Conservation (phyloP, 495 filamentous ascomycete species). For the Aspergillus olivimuriae region DNA sequence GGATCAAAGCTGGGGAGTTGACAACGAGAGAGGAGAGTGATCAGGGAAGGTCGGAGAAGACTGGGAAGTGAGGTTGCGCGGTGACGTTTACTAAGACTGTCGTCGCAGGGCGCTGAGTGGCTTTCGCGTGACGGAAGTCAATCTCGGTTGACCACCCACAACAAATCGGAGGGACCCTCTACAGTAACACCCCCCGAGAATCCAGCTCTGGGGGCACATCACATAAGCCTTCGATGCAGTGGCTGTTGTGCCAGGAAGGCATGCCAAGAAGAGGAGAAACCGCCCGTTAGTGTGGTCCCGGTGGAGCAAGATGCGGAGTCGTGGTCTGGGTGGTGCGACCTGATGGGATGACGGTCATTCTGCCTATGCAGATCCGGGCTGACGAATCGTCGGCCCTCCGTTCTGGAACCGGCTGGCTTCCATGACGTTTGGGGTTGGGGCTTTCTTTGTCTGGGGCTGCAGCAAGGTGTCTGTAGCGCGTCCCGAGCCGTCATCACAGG, state of each 20-base stretch:
- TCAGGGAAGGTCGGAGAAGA: conserved; percentile 8
- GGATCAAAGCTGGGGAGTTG: conserved; percentile 10
- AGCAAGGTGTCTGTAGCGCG: no score
- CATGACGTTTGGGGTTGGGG: background rate
- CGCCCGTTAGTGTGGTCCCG: background rate
- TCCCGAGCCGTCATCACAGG: no score
- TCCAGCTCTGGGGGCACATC: conserved; percentile 10
- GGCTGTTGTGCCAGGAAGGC: conserved; percentile 19
- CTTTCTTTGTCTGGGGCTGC: background rate
- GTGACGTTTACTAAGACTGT: conserved; percentile 35
- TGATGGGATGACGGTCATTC: conserved; percentile 1
- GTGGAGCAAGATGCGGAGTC: conserved; percentile 18
- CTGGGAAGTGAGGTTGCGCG: conserved; percentile 31
- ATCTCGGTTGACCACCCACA: conserved; percentile 10
- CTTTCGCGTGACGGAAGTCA: conserved; percentile 21
- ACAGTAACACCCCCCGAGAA: conserved; percentile 9
- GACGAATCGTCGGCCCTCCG: conserved; percentile 3
- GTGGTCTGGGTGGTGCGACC: conserved; percentile 1
- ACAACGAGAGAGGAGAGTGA: background rate
- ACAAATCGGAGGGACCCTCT: background rate
- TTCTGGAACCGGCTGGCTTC: background rate
- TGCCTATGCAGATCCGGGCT: conserved; percentile 1
- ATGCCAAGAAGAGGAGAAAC: conserved; percentile 20
- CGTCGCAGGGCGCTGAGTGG: conserved; percentile 20
- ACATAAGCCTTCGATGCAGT: conserved; percentile 14